A percentile compares a stretch with the other conserved stretches of the same genome.
Conservation (phyloP, 2,329 filamentous ascomycete genomes). For the Diaporthe ilicicola region DNA sequence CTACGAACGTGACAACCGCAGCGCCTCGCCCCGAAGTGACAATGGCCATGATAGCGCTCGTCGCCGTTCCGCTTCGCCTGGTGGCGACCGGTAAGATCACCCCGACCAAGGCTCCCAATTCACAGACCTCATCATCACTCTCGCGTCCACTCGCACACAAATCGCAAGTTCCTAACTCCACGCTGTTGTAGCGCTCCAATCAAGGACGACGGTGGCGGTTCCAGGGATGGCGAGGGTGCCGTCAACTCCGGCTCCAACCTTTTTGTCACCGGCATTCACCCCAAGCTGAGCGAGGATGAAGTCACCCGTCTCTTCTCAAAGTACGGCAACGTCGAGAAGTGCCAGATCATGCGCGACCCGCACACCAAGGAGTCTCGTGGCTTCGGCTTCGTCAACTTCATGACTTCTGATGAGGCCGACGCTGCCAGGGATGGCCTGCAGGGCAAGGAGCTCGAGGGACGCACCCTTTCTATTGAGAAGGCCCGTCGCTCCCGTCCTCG, state of each 20-base stretch:
- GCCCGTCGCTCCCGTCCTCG: conserved; percentile 93
- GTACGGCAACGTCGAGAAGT: conserved; percentile 98
- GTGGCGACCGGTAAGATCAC: conserved; percentile 57
- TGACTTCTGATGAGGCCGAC: conserved; percentile 92
- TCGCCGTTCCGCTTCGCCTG: conserved; percentile 70
- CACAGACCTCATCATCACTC: conserved; percentile 15
- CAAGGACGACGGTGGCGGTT: conserved; percentile 60
- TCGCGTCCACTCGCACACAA: conserved; percentile 30
- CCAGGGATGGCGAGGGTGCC: conserved; percentile 69
- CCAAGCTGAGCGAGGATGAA: conserved; percentile 87
- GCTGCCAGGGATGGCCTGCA: conserved; percentile 96
- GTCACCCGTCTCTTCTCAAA: conserved; percentile 97
- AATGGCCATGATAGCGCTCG: conserved; percentile 64
- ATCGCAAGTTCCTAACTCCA: not conserved
- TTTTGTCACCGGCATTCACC: conserved; percentile 98
- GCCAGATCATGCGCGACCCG: conserved; percentile 99
- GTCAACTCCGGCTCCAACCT: conserved; percentile 96
- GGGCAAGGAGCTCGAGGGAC: conserved; percentile 93
- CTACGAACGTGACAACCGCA: conserved; percentile 73
- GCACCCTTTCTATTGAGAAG: conserved; percentile 98
- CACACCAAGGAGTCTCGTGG: conserved; percentile 98
- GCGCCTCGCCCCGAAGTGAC: conserved; percentile 72
- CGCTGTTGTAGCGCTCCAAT: conserved; percentile 46
- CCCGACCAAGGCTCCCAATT: not conserved
- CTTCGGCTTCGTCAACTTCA: conserved; percentile 99